These are phyloP conservation scores for Monoraphidium neglectum DNA, from an alignment of 139 green algal species.

Conservation along the genomic window DNA sequence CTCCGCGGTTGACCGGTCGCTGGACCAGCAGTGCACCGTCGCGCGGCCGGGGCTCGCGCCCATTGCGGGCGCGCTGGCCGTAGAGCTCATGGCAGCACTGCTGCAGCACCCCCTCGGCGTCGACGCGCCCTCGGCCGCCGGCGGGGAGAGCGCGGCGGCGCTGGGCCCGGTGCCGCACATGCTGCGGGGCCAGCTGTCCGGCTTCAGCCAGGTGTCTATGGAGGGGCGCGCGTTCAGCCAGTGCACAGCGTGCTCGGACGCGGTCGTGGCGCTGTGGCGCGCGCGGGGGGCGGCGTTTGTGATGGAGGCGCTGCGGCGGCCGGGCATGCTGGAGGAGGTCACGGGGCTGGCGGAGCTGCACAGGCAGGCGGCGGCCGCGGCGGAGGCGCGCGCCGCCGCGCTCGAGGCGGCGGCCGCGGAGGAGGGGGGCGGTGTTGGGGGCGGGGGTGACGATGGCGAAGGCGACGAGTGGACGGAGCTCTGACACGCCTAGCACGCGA, in stretches of 20 bases:
- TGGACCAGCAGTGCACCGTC: conserved; percentile 98
- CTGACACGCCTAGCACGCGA: too few relatives aligned
- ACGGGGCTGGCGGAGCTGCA: conserved; percentile 83
- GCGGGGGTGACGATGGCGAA: neutral
- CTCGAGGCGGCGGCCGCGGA: neutral
- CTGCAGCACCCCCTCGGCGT: conserved; percentile 72
- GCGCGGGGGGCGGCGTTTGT: conserved; percentile 62
- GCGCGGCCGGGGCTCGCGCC: conserved; percentile 85
- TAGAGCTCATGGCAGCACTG: conserved; percentile 86
- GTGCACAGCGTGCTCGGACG: conserved; percentile 90
- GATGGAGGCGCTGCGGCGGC: conserved; percentile 50
- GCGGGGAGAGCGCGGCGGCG: conserved; percentile 23
- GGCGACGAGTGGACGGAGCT: conserved; percentile 45
- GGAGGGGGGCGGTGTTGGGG: too few relatives aligned
- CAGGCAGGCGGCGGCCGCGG: conserved; percentile 20
- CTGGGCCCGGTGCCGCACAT: conserved; percentile 84
- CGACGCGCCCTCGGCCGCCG: conserved; percentile 44
- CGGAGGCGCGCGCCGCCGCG: conserved; percentile 3
- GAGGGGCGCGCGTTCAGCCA: conserved; percentile 77
- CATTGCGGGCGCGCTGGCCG: conserved; percentile 87
- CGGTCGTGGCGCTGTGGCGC: conserved; percentile 72
- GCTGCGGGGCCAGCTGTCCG: conserved; percentile 54
- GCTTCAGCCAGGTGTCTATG: conserved; percentile 66
- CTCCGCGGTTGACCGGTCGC: conserved; percentile 79
- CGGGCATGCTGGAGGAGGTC: conserved; percentile 70